These are phyloP conservation scores for Penicillium sp. DNA, from an alignment of 2,329 filamentous ascomycete species.

Conservation along the genomic window DNA sequence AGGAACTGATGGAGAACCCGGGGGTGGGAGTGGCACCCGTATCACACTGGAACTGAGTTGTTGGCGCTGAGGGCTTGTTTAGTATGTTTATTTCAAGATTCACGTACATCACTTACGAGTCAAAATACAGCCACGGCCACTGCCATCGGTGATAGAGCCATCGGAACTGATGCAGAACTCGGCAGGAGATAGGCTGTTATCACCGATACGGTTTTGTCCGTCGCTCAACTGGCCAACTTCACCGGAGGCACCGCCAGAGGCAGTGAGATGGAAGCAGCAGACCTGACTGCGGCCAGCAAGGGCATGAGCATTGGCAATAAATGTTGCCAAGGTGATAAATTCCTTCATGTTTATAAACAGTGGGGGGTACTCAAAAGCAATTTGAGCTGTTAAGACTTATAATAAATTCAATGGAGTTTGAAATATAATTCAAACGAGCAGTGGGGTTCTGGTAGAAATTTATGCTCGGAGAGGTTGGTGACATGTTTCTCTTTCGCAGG, in stretches of 20 bases:
- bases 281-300: conserved; percentile 37
- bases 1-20: conserved; percentile 58
- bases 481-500: background rate
- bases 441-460: background rate
- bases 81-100: background rate
- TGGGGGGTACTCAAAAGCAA: background rate
- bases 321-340: conserved; percentile 38
- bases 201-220: conserved; percentile 63
- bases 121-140: conserved; percentile 63
- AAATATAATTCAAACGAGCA: background rate
- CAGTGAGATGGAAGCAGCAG: conserved; percentile 57
- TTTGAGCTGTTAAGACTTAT: background rate
- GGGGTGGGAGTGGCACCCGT: conserved; percentile 50
- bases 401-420: background rate
- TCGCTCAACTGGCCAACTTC: conserved; percentile 61
- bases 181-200: conserved; percentile 45
- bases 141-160: conserved; percentile 57
- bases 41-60: conserved; percentile 64
- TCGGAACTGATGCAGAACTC: conserved; percentile 58
- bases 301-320: conserved; percentile 45
- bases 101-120: conserved; percentile 50
- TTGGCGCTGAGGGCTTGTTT: conserved; percentile 47
- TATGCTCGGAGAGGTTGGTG: background rate
- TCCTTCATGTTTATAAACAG: conserved; percentile 35
- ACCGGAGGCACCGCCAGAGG: conserved; percentile 46